Conservation (phyloP, 179 eudicot species). For the Corrigiola litoralis region DNA sequence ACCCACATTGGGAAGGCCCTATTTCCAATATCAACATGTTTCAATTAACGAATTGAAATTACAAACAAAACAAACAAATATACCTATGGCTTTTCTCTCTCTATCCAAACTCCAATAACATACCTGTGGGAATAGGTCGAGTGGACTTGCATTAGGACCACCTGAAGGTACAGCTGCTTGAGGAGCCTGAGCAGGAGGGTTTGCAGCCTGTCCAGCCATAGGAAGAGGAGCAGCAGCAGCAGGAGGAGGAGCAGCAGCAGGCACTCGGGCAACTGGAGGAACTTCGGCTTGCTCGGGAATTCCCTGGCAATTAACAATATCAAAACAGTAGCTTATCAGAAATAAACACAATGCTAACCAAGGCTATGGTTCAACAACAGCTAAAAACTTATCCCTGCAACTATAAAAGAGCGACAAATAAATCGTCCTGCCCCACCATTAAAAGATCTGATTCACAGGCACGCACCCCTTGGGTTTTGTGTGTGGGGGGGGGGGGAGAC, state of each 20-base stretch:
- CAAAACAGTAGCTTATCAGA: background rate
- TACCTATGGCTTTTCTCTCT: background rate
- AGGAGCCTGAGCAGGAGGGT: conserved; percentile 50
- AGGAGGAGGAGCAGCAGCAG: conserved; percentile 29
- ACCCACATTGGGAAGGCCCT: conserved; percentile 92
- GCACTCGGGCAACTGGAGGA: conserved; percentile 63
- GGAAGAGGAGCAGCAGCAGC: background rate
- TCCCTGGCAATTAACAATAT: conserved; percentile 42
- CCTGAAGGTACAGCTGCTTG: conserved; percentile 49
- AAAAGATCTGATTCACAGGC: too few relatives aligned
- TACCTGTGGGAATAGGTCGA: conserved; percentile 95
- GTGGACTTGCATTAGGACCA: conserved; percentile 88
- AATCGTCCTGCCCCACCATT: background rate
- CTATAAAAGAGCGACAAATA: background rate
- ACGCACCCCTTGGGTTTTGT: too few relatives aligned
- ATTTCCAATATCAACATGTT: conserved; percentile 8
- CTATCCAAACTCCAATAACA: background rate
- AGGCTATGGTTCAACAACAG: background rate
- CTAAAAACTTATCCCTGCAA: background rate
- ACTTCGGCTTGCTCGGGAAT: conserved; percentile 82
- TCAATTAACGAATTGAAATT: background rate
- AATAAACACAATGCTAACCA: background rate
- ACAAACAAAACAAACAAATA: too few relatives aligned
- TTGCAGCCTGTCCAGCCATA: conserved; percentile 40
- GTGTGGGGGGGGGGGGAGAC: too few relatives aligned